These are phyloP conservation scores for Leishmania major DNA, from an alignment of 208 protist species.

Conservation along the genomic window DNA sequence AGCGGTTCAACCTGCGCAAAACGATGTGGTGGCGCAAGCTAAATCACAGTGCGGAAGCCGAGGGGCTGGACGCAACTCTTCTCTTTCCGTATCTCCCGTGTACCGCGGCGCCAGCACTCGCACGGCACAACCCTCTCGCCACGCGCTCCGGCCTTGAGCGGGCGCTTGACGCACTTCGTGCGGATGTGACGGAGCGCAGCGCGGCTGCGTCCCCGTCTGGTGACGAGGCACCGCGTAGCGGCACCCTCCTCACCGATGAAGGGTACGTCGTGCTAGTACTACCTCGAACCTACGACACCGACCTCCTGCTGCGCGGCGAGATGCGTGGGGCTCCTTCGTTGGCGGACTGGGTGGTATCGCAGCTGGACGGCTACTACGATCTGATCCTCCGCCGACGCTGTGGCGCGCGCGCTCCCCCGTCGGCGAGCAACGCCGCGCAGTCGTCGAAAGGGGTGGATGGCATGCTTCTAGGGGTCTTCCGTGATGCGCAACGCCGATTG, in stretches of 20 bases:
- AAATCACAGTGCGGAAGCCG: neutral
- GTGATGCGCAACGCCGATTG: neutral
- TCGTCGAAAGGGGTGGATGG: neutral
- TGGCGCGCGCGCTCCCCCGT: constrained; percentile 9
- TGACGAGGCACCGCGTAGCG: neutral
- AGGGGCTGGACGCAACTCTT: constrained; percentile 15
- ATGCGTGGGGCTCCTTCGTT: neutral
- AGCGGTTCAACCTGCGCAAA: neutral
- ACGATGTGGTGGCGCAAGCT: constrained; percentile 31
- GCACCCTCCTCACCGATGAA: constrained; percentile 27
- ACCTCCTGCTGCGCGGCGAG: neutral
- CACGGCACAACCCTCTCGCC: constrained; percentile 13
- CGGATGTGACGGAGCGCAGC: constrained; percentile 23
- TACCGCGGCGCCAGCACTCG: neutral
- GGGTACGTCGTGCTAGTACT: constrained; percentile 60
- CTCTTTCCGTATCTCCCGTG: constrained; percentile 29
- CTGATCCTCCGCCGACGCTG: constrained; percentile 52
- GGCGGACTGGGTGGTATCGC: constrained; percentile 50
- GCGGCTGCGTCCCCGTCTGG: neutral
- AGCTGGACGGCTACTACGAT: constrained; percentile 68
- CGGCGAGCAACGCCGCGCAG: neutral
- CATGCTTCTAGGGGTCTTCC: constrained; percentile 3
- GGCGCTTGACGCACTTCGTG: constrained; percentile 15
- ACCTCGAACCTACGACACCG: constrained; percentile 47
- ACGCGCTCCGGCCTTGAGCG: constrained; percentile 22